These are phyloP conservation scores for Dissophora ornata DNA, from an alignment of 192 early-diverging fungal genomes.

Conservation along the genomic window DNA sequence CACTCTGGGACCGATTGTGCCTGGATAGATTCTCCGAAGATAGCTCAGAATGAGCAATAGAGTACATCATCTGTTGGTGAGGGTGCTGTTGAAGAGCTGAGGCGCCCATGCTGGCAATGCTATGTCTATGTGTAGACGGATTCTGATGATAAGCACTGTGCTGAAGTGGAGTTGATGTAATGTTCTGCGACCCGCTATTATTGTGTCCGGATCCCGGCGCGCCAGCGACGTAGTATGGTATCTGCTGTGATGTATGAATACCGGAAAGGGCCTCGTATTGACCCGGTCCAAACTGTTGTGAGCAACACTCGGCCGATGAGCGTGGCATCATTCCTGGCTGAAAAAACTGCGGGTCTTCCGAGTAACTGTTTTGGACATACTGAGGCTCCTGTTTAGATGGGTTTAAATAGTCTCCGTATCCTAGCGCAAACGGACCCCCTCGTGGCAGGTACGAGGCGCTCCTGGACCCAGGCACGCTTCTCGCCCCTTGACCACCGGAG, in stretches of 20 bases:
- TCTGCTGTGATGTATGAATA: no score
- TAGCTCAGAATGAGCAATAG: slow-evolving; percentile 6
- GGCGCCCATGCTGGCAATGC: slow-evolving; percentile 19
- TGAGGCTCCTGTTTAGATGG: slow-evolving; percentile 2
- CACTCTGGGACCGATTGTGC: slow-evolving; percentile 35
- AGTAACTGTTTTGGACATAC: slow-evolving; percentile 4
- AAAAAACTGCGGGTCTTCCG: slow-evolving; percentile 10
- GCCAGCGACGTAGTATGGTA: no score
- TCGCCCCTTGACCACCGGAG: neutral
- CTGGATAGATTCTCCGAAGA: slow-evolving; percentile 29
- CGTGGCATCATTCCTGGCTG: slow-evolving; percentile 38
- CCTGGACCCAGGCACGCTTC: neutral
- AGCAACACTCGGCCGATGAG: slow-evolving; percentile 13
- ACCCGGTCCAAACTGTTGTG: slow-evolving; percentile 15
- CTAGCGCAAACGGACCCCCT: neutral
- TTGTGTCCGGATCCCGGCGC: neutral
- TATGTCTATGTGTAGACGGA: slow-evolving; percentile 1
- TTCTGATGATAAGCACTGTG: neutral
- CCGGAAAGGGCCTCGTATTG: neutral
- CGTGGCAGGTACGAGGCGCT: slow-evolving; percentile 10
- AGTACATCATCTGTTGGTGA: neutral
- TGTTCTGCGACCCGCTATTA: neutral
- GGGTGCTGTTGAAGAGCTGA: no score
- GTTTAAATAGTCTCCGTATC: neutral
- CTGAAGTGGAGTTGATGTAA: neutral